These are phyloP conservation scores for Lasiodiplodia theobromae DNA, from an alignment of 2,329 filamentous ascomycete genomes.

Conservation along the genomic window DNA sequence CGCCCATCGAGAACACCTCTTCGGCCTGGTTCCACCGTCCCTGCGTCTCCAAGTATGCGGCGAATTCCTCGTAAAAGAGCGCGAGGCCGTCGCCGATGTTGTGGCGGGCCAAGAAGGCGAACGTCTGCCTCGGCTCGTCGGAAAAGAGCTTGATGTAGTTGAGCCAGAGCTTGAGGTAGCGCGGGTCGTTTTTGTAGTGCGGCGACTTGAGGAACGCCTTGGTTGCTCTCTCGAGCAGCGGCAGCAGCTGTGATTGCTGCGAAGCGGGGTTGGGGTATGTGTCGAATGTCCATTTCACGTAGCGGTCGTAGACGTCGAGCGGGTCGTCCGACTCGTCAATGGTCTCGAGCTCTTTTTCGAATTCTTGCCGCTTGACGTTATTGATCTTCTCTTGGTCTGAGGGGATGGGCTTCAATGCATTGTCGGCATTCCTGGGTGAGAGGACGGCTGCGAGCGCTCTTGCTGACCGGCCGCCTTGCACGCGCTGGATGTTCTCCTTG, in stretches of 20 bases:
- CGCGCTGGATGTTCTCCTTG: constrained; percentile 96
- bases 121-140: constrained; percentile 91
- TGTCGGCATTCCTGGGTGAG: constrained; percentile 64
- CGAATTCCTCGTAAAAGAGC: constrained; percentile 96
- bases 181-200: constrained; percentile 93
- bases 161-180: constrained; percentile 93
- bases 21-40: constrained; percentile 89
- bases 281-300: constrained; percentile 95
- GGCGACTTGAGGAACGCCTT: constrained; percentile 83
- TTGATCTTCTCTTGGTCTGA: constrained; percentile 76
- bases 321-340: constrained; percentile 92
- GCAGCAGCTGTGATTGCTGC: constrained; percentile 85
- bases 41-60: constrained; percentile 85
- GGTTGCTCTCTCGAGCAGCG: constrained; percentile 89
- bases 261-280: constrained; percentile 95
- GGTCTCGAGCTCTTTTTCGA: constrained; percentile 79
- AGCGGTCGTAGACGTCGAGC: constrained; percentile 93
- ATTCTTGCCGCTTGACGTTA: constrained; percentile 80
- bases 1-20: constrained; percentile 89
- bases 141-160: constrained; percentile 93
- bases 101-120: constrained; percentile 88
- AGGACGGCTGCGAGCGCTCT: constrained; percentile 85
- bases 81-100: constrained; percentile 85
- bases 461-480: constrained; percentile 87
- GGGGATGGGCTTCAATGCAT: constrained; percentile 57